Evolutionary conservation across 352 stramenopile species (phyloP), one percentile per base, ranked within the genome.

Genomic region (Phytophthora tentaculata): DNA sequence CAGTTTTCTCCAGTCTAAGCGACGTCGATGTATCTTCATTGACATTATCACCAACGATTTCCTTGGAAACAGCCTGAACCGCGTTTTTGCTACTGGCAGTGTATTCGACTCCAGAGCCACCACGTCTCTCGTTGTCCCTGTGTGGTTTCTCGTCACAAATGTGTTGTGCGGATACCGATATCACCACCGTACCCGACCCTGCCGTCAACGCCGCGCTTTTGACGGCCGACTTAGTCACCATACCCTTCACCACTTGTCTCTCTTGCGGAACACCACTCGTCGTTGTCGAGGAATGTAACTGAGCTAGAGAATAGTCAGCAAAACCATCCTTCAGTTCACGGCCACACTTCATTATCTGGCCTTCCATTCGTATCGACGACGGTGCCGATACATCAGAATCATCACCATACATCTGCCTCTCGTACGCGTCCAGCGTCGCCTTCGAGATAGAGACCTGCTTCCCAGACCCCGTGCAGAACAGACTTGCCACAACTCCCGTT

Each of bases 381-480:
- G 32, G 32, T 14, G 32, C 32, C 32, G 14, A 14, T 39, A 10
- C 32, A 3, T 39, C 32, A 9, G 32, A 29, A 29, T 35, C 45
- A 32, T 35, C 45, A 16, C 41, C 17, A n/a, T 6, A 39, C 24
- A 41, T 13, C 41, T 68, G 66, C 13, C 37, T 55, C 17, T 74
- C 60, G 26, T 77, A 77, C 14, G 41, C 59, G 3, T 39, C 51
- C 35, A 76, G 24, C 19, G 29, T 55, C 12, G 39, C 53, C 28
- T 64, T 65, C 16, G 68, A 76, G 13, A 76, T 51, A 1, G 41
- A 53, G 44, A 72, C 32, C n/a, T 50, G 32, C 28, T 70, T 70
- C 5, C 61, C 67, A 23, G 51, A 69, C 16, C 57, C 66, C 23
- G 66, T 69, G 53, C 65, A 24, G 53, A 69, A 71, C 22, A 66